Conservation (phyloP, 2,329 filamentous ascomycete genomes). For the Metarhizium anisopliae region DNA sequence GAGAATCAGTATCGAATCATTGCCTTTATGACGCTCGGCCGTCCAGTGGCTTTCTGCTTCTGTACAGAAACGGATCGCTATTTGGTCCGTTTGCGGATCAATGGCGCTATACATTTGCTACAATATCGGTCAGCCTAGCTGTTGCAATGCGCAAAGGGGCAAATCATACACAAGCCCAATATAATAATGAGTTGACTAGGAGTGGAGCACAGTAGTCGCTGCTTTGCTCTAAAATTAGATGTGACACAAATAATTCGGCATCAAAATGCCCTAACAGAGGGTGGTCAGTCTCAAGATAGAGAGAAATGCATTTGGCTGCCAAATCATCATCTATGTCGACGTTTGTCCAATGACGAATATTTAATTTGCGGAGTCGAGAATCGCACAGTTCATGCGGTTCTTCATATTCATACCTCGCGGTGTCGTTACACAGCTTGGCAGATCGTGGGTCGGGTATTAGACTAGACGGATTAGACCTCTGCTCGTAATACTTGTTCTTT, state of each 20-base stretch:
- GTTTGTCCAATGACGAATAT: conserved; percentile 19
- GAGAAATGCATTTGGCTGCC: conserved; percentile 23
- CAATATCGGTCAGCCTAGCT: background rate
- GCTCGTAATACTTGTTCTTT: too few species aligned
- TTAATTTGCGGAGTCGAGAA: conserved; percentile 14
- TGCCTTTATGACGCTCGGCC: conserved; percentile 9
- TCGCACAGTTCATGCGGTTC: conserved; percentile 14
- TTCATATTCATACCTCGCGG: too few species aligned
- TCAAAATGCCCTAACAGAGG: conserved; percentile 28
- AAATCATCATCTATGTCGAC: too few species aligned
- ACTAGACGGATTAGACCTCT: too few species aligned
- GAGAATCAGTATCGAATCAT: conserved; percentile 16
- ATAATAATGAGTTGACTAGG: conserved; percentile 25
- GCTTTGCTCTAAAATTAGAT: conserved; percentile 16
- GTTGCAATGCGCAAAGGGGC: too few species aligned
- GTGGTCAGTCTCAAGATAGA: conserved; percentile 27
- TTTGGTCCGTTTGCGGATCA: conserved; percentile 14
- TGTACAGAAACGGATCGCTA: conserved; percentile 13
- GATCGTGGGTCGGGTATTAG: too few species aligned
- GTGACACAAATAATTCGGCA: conserved; percentile 22
- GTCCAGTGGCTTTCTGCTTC: conserved; percentile 19
- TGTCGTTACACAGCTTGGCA: too few species aligned
- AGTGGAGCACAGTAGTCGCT: conserved; percentile 22
- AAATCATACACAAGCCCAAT: conserved; percentile 23
- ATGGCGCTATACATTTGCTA: conserved; percentile 27